phyloP scores from a whole-genome alignment of 2,329 filamentous ascomycete species.

The Gliomastix tumulicola region DNA sequence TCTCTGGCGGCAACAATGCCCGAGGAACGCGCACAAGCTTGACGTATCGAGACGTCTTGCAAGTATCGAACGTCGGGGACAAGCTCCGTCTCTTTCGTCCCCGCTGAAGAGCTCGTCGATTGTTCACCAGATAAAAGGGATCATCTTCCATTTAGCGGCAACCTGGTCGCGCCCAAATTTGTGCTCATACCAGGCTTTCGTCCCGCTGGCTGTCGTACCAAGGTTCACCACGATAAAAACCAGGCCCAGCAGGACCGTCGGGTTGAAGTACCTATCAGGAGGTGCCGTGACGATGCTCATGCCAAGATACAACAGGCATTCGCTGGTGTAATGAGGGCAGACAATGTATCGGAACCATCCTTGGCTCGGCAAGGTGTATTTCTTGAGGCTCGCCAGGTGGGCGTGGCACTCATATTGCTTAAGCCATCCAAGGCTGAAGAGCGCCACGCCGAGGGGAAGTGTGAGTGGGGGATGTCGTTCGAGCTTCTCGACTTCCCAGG shows the following conservation, averaged over 20 bases:
- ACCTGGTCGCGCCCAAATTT: constrained; percentile 67
- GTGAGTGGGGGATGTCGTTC: not conserved
- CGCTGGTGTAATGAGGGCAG: constrained; percentile 87
- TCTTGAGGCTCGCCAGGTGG: constrained; percentile 63
- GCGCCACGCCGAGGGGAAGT: constrained; percentile 38
- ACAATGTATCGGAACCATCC: constrained; percentile 66
- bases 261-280: constrained; percentile 56
- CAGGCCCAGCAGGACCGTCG: constrained; percentile 62
- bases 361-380: constrained; percentile 74
- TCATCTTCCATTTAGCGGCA: constrained; percentile 63
- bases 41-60: constrained; percentile 81
- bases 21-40: constrained; percentile 62
- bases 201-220: constrained; percentile 71
- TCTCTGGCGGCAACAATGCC: constrained; percentile 44
- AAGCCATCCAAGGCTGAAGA: constrained; percentile 64
- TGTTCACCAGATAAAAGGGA: constrained; percentile 54
- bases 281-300: constrained; percentile 71
- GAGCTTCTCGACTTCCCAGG: constrained; percentile 15
- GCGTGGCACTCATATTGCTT: constrained; percentile 70
- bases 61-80: constrained; percentile 66
- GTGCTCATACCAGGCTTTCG: constrained; percentile 68
- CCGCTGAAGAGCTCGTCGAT: constrained; percentile 17
- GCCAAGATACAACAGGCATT: constrained; percentile 78
- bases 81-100: constrained; percentile 50
- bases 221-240: constrained; percentile 75